phyloP scores from a whole-genome alignment of 2,329 filamentous ascomycete genomes.

The Chrysoporthe deuterocubensis region DNA sequence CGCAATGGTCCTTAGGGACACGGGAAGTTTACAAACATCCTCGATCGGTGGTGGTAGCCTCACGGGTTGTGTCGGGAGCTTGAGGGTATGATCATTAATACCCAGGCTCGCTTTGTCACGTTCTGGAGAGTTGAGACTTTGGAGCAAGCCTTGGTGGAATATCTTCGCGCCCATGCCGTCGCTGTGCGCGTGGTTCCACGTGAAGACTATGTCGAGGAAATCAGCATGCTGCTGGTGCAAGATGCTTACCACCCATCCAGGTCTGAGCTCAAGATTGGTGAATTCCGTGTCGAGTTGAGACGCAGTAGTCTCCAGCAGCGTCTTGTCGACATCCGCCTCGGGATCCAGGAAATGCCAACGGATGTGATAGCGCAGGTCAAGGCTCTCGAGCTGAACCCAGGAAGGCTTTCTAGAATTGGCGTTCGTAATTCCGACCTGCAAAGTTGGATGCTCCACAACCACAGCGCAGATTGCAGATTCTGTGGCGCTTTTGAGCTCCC shows the following conservation, averaged over 20 bases:
- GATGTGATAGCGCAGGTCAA: slow-evolving; percentile 27
- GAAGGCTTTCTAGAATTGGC: slow-evolving; percentile 22
- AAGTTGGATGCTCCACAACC: slow-evolving; percentile 25
- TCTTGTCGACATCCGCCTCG: slow-evolving; percentile 1
- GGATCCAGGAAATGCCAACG: slow-evolving; percentile 18
- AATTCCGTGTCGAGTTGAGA: slow-evolving; percentile 18
- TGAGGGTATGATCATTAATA: slow-evolving; percentile 25
- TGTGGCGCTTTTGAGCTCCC: slow-evolving; percentile 16
- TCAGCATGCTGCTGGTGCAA: neutral
- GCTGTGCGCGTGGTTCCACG: slow-evolving; percentile 35
- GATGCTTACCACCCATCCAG: slow-evolving; percentile 22
- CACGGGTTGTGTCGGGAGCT: neutral
- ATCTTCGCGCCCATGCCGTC: slow-evolving; percentile 40
- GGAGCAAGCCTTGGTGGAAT: slow-evolving; percentile 37
- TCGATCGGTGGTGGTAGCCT: slow-evolving; percentile 35
- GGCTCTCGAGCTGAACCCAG: slow-evolving; percentile 25
- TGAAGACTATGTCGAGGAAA: slow-evolving; percentile 35
- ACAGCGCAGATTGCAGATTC: slow-evolving; percentile 21
- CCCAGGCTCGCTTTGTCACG: neutral
- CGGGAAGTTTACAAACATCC: slow-evolving; percentile 30
- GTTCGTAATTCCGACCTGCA: slow-evolving; percentile 25
- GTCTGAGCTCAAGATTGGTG: slow-evolving; percentile 14
- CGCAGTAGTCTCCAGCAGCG: neutral
- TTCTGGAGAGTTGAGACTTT: slow-evolving; percentile 33
- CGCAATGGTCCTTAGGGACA: slow-evolving; percentile 30